Base-by-base conservation (phyloP, 140 eudicot species). In the Cichorium intybus region DNA sequence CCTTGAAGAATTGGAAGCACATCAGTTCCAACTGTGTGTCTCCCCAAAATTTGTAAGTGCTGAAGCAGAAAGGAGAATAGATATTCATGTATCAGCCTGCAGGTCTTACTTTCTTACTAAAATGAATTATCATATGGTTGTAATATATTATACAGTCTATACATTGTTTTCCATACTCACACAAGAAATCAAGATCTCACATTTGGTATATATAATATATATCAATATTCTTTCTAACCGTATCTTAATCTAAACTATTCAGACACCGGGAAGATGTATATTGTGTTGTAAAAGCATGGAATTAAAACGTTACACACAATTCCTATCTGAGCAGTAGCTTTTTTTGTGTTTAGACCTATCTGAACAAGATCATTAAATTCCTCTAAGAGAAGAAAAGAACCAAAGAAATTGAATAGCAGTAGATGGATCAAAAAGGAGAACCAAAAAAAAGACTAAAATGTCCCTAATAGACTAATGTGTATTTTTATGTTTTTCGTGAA, bases 181-280 rank as follows among this genome's bases (percentile, higher is more conserved):
- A 51, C 24, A 35, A 24, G 21, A 50, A 35, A 61, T 37, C 51
- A 56, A 18, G 41, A 14, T 18, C 5, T 62, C 5, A 20, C 47
- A 22, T 9, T 39, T 51, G 56, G 4, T 51, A 41, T 63, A 56
- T 29, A 43, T 45, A 22, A 68, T n/a, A n/a, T n/a, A n/a, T n/a
- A n/a, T n/a, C n/a, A n/a, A n/a, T n/a, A n/a, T n/a, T n/a, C n/a
- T n/a, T n/a, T n/a, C n/a, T n/a, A n/a, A 75, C 45, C n/a, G 2
- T 51, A 60, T 45, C 53, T 60, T 55, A 31, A 28, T 80, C 57
- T 48, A 45, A 81, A 34, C 62, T 71, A 21, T 71, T 57, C 94
- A 93, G 99, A 20, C 85, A 72, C 69, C 95, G 97, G 21, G 99
- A 93, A 72, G 99, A 93, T 69, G 89, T 93, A 67, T 93, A 88